Evolutionary conservation across 352 stramenopile genomes (phyloP), one percentile per base, ranked within the genome.

Genomic region (Globisporangium barbulae): DNA sequence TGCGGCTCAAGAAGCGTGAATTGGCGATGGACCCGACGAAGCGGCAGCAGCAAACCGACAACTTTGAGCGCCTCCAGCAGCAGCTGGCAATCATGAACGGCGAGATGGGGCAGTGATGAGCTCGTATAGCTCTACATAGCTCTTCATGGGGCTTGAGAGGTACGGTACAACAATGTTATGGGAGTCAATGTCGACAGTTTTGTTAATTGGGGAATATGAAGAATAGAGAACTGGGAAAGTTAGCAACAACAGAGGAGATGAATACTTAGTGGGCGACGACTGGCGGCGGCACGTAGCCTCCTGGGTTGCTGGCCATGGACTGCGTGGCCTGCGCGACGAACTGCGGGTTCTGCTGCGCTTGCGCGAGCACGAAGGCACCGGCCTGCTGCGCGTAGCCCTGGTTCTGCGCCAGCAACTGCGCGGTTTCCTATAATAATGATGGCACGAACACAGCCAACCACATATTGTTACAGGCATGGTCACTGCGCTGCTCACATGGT

Each of bases 331-430:
- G 79, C 7, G 76, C 72, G 47, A 83, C 84, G 35, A 90, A 84
- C 56, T 93, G 74, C 52, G 85, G 86, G 61, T 90, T 88, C 21
- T 90, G 62, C 63, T 95, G 81, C 31, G 81, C 82, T 53, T 91
- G 76, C 53, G 79, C 61, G 9, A 90, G 65, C 56, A 92, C 74
- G 59, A 85, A 93, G 6, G 82, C 81, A 15, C 84, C 79, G 9
- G 83, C 82, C 45, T 87, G 80, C 19, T 76, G 72, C 1, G 76
- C 81, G 13, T 86, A 72, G 25, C 79, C 78, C 65, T 85, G 72
- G 58, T 94, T 82, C 61, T 88, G 69, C 61, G 70, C 72, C 37
- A 94, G 59, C 61, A 93, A 37, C 22, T 84, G 75, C 54, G 85
- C 81, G 2, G 85, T 86, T 66, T 92, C 83, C 60, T 80, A 41